Evolutionary conservation across 352 stramenopile genomes (phyloP).

Genomic region (Peronosclerospora sorghi): DNA sequence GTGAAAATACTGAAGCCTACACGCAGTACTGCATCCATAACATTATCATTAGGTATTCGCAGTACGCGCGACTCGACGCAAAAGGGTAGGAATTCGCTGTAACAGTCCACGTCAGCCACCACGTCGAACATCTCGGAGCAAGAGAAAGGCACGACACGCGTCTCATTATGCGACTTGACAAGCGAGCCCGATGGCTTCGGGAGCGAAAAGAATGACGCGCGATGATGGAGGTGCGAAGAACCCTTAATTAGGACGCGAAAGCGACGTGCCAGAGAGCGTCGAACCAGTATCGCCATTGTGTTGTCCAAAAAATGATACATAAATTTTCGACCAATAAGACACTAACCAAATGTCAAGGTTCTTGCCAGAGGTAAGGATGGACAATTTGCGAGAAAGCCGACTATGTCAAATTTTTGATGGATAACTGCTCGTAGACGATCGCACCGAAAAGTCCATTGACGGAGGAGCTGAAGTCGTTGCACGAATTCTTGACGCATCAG

Average conservation of each 20-base stretch:
- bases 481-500: constrained; percentile 48
- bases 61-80: constrained; percentile 71
- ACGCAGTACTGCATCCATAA: constrained; percentile 64
- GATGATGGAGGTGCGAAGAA: constrained; percentile 2
- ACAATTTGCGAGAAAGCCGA: background rate
- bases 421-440: constrained; percentile 28
- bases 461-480: constrained; percentile 40
- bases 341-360: constrained; percentile 11
- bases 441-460: constrained; percentile 33
- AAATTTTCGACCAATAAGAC: constrained; percentile 10
- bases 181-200: constrained; percentile 35
- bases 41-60: constrained; percentile 54
- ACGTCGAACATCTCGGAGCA: constrained; percentile 73
- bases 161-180: constrained; percentile 64
- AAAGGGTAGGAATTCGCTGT: constrained; percentile 73
- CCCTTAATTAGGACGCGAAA: constrained; percentile 1
- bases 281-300: constrained; percentile 17
- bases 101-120: constrained; percentile 57
- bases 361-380: constrained; percentile 13
- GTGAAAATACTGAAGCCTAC: constrained; percentile 79
- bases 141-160: constrained; percentile 64
- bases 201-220: constrained; percentile 49
- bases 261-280: constrained; percentile 1
- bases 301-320: background rate
- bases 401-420: background rate